Evolutionary conservation across 2,329 filamentous ascomycete species (phyloP).

Genomic region (Phialophora tarda): DNA sequence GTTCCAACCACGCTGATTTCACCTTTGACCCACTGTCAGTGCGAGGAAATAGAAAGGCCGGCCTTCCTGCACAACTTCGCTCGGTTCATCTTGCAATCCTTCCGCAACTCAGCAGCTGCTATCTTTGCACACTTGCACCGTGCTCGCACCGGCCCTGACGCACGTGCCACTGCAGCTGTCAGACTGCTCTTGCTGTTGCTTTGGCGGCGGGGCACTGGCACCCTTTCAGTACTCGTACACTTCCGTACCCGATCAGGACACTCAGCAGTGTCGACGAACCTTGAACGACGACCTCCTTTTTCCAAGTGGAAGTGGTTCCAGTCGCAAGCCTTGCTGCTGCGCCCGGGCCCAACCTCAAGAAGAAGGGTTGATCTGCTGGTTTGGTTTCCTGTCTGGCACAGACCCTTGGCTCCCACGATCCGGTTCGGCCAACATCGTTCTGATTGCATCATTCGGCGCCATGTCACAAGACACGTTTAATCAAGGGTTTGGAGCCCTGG

Average conservation of each 20-base stretch:
- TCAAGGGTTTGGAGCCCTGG: slow-evolving; percentile 17
- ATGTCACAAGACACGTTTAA: slow-evolving; percentile 32
- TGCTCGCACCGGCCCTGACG: background rate
- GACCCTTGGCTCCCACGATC: background rate
- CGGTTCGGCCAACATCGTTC: background rate
- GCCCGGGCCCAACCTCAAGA: background rate
- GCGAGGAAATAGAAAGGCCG: slow-evolving; percentile 18
- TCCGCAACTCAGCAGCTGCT: slow-evolving; percentile 3
- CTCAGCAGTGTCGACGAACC: background rate
- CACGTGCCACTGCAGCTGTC: slow-evolving; percentile 2
- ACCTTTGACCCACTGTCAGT: background rate
- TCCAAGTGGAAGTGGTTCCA: background rate
- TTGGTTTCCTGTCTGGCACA: slow-evolving; percentile 2
- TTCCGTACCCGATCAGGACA: background rate
- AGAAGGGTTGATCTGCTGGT: slow-evolving; percentile 3
- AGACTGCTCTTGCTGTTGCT: background rate
- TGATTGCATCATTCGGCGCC: slow-evolving; percentile 31
- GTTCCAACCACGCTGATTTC: slow-evolving; percentile 22
- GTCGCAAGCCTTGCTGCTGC: background rate
- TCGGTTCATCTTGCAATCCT: slow-evolving; percentile 10
- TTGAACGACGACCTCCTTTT: background rate
- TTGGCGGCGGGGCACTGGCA: background rate
- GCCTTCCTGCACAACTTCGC: background rate
- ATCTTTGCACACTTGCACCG: background rate
- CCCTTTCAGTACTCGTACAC: background rate